Percentiles rank a stretch among this genome's conserved stretches.
phyloP scores from a whole-genome alignment of 495 filamentous ascomycete genomes.

The Poronia punctata region DNA sequence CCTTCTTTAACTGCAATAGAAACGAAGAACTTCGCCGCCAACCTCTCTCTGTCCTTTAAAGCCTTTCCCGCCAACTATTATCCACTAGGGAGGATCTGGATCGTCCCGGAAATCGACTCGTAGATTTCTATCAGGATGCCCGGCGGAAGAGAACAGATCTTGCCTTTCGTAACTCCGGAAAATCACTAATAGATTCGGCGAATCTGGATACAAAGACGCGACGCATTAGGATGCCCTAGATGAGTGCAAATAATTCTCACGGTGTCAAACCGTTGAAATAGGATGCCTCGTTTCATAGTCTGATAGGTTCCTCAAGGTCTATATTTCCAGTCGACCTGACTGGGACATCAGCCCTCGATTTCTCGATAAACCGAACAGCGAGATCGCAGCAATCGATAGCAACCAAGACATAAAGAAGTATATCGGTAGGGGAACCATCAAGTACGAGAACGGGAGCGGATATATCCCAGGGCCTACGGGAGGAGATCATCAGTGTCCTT shows the following conservation, averaged over 20 bases:
- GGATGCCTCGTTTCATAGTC: constrained; percentile 1
- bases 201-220: background rate
- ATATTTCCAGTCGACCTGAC: constrained; percentile 42
- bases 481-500: no score
- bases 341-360: constrained; percentile 25
- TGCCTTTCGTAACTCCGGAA: background rate
- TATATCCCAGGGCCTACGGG: no score
- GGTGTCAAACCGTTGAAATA: background rate
- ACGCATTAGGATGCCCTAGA: background rate
- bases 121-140: background rate
- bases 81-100: constrained; percentile 6
- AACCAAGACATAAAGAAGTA: no score
- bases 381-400: constrained; percentile 29
- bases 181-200: background rate
- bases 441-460: no score
- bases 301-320: constrained; percentile 30
- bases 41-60: constrained; percentile 28
- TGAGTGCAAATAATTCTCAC: background rate
- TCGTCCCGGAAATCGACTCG: background rate
- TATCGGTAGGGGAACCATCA: no score
- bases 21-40: constrained; percentile 25
- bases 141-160: background rate
- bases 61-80: constrained; percentile 33
- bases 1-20: constrained; percentile 37
- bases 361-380: constrained; percentile 20